phyloP scores from a whole-genome alignment of 257 asterid genomes.

The Capsicum baccatum region DNA sequence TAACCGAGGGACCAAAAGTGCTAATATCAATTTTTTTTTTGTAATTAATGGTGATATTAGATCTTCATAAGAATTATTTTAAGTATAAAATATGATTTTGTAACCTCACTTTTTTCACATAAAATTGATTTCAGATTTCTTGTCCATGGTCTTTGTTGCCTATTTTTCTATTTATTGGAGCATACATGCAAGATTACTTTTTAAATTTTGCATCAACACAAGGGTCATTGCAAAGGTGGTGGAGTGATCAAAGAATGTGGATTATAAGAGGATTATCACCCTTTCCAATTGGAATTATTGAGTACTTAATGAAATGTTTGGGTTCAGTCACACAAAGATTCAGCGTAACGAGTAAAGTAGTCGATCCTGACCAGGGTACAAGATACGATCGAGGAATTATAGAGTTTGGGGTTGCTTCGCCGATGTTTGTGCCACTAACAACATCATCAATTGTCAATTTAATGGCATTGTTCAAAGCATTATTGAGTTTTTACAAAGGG shows the following conservation, averaged over 20 bases:
- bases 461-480: conserved; percentile 42
- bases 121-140: conserved; percentile 44
- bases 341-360: conserved; percentile 68
- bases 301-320: conserved; percentile 49
- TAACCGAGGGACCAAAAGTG: background rate
- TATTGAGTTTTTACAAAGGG: conserved; percentile 30
- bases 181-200: conserved; percentile 66
- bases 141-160: conserved; percentile 65
- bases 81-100: background rate
- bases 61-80: background rate
- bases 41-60: background rate
- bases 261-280: conserved; percentile 58
- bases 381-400: conserved; percentile 61
- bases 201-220: conserved; percentile 25
- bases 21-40: background rate
- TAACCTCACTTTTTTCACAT: background rate
- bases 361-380: conserved; percentile 51
- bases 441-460: conserved; percentile 12
- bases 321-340: conserved; percentile 60
- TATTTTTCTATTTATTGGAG: conserved; percentile 59
- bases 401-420: conserved; percentile 65
- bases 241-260: conserved; percentile 91
- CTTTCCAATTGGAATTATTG: conserved; percentile 54
- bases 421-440: conserved; percentile 44
- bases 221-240: conserved; percentile 63